phyloP scores from a whole-genome alignment of 2,329 filamentous ascomycete genomes.

The Neopestalotiopsis sp. region DNA sequence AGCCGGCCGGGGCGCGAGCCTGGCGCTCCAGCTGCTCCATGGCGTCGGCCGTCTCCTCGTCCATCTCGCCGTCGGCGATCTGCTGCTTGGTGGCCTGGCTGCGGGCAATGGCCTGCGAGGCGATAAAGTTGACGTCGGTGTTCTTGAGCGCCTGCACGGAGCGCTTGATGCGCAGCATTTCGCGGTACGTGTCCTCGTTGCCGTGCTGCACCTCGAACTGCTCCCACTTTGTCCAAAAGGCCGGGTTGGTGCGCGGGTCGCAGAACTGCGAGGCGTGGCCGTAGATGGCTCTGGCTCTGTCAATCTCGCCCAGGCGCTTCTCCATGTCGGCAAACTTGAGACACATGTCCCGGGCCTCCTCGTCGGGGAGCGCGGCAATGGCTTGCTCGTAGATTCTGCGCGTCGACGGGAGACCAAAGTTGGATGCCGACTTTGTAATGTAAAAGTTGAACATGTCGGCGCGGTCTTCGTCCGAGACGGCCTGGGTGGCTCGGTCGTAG shows the following conservation, averaged over 20 bases:
- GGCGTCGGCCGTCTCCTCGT: constrained; percentile 69
- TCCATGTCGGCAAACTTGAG: constrained; percentile 99
- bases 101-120: constrained; percentile 88
- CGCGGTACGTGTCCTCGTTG: constrained; percentile 99
- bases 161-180: constrained; percentile 97
- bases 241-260: constrained; percentile 86
- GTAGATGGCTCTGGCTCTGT: constrained; percentile 93
- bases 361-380: constrained; percentile 90
- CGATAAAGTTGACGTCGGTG: constrained; percentile 98
- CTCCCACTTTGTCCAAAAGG: constrained; percentile 98
- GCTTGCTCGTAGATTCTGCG: constrained; percentile 95
- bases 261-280: constrained; percentile 97
- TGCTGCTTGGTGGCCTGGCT: constrained; percentile 62
- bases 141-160: constrained; percentile 98
- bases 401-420: constrained; percentile 95
- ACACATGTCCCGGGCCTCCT: constrained; percentile 96
- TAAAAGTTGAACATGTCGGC: constrained; percentile 99
- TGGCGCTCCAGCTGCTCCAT: constrained; percentile 91
- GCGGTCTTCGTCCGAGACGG: constrained; percentile 91
- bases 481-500: constrained; percentile 94
- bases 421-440: constrained; percentile 97
- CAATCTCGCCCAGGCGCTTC: constrained; percentile 87
- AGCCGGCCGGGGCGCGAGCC: constrained; percentile 85
- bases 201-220: constrained; percentile 96
- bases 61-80: constrained; percentile 43